Percentiles rank a stretch among this genome's conserved stretches.
Conservation (phyloP, 2,329 filamentous ascomycete species). For the Podosphaera aphanis region DNA sequence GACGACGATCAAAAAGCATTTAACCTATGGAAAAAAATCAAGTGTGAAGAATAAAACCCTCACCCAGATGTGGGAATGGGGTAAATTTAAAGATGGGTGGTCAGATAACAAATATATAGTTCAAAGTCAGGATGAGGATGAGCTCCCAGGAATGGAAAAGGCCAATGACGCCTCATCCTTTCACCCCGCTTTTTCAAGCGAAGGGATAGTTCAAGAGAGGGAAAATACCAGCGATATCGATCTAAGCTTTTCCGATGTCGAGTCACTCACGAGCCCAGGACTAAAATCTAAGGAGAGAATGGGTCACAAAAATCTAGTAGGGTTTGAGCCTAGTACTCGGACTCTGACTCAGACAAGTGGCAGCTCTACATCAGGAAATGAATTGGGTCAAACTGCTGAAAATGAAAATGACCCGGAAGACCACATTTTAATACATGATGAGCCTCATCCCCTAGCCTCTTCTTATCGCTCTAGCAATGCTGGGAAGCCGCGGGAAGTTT, state of each 20-base stretch:
- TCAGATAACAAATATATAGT: neutral
- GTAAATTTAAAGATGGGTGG: neutral
- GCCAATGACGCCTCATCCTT: too few species aligned
- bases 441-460: constrained; percentile 6
- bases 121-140: neutral
- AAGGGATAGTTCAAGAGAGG: neutral
- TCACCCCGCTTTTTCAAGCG: neutral
- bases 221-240: neutral
- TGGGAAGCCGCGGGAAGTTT: neutral
- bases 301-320: neutral
- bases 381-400: neutral
- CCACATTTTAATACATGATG: constrained; percentile 1
- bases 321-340: neutral
- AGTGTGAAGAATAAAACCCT: neutral
- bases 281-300: neutral
- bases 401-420: neutral
- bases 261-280: neutral
- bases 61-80: neutral
- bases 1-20: neutral
- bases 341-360: neutral
- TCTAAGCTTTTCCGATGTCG: neutral
- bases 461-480: neutral
- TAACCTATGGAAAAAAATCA: constrained; percentile 1
- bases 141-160: neutral
- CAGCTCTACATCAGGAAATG: neutral